Conservation (phyloP, 2,329 filamentous ascomycete genomes). For the Magnaporthiopsis poae region DNA sequence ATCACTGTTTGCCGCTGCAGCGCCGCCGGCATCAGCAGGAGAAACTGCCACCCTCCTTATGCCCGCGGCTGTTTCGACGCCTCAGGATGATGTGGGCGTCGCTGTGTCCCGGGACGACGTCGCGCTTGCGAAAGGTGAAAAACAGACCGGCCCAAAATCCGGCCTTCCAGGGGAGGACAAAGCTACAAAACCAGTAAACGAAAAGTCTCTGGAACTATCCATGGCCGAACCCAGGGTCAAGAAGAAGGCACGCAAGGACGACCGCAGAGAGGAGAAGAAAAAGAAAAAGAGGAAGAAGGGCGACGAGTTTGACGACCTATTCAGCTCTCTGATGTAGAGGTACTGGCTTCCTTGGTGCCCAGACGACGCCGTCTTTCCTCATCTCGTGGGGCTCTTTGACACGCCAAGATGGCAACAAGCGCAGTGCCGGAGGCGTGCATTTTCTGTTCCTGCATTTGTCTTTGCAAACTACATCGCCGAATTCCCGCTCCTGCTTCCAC, state of each 20-base stretch:
- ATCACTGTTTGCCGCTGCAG: not conserved
- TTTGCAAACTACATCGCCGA: no score
- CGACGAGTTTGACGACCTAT: slow-evolving; percentile 63
- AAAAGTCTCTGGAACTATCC: slow-evolving; percentile 9
- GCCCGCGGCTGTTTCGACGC: not conserved
- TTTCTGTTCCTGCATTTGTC: no score
- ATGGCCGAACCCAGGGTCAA: slow-evolving; percentile 10
- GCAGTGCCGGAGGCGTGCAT: no score
- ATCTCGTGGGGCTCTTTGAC: no score
- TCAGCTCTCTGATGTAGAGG: slow-evolving; percentile 44
- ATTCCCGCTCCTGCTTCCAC: no score
- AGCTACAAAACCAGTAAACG: not conserved
- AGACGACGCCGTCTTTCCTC: no score
- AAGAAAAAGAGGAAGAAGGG: slow-evolving; percentile 27
- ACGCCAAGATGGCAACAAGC: no score
- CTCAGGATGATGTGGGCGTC: slow-evolving; percentile 13
- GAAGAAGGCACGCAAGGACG: slow-evolving; percentile 19
- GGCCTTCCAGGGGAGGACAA: no score
- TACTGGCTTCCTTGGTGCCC: not conserved
- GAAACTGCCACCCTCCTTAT: not conserved
- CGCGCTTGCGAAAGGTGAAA: not conserved
- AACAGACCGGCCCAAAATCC: no score
- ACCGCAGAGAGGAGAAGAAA: slow-evolving; percentile 34
- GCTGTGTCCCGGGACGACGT: slow-evolving; percentile 9
- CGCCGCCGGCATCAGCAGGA: not conserved